Evolutionary conservation across 164 flowering plant genomes (phyloP), one percentile per base, ranked within the genome.

Genomic region (Magnolia sinica): DNA sequence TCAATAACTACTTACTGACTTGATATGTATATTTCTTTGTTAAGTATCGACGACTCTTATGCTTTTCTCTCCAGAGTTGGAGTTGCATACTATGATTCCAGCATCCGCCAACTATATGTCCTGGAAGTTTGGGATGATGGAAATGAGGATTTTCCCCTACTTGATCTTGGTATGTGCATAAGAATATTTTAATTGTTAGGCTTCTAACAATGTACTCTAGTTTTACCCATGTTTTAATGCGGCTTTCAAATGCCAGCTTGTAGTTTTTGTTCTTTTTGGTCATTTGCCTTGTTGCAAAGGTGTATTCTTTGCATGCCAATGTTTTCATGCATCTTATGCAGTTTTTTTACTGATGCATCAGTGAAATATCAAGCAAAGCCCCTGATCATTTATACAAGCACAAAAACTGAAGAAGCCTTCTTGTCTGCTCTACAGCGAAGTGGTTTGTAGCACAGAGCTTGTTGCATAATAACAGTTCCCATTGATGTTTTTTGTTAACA

Each of bases 331-430:
- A 50, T 64, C 65, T 71, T 49, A 8, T 61, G 50, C 29, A 71
- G 31, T 50, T 72, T 13, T 22, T 37, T 51, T 68, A 37, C 45
- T 37, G 67, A 37, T 86, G 71, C n/a, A 83, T 74, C 87, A 94
- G 98, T 94, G 24, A 94, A 92, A 82, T 92, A 87, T 89, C 99
- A 96, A 83, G 99, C 94, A 18, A 89, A 86, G 75, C 98, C 99
- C 55, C 61, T 79, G 45, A 75, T 89, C 67, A 94, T 96, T 70
- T 94, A 91, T 82, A 85, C 98, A 76, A 96, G 99, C 88, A 96
- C 96, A 49, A 96, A 92, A 84, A 84, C 86, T 81, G 99, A 96
- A 76, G 96, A 92, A 73, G 81, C 91, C 69, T 88, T 96, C 67
- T 80, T 96, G 80, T 80, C 92, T 74, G 96, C 99, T 76, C 82